These are phyloP conservation scores for Plasmodium falciparum DNA, from an alignment of 169 alveolate genomes.

Conservation along the genomic window DNA sequence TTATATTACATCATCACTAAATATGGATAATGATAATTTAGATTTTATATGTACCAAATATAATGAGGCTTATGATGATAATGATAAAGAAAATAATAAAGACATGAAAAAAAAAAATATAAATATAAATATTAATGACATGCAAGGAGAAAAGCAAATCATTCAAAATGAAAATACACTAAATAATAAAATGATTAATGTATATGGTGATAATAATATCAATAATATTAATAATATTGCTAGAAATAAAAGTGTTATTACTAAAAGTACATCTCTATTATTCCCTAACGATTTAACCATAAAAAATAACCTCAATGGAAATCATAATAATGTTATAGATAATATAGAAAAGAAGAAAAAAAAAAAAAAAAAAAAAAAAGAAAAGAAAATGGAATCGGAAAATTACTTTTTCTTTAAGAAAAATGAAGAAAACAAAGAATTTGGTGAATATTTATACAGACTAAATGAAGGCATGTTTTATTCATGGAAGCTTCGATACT, in stretches of 20 bases:
- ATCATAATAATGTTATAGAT: background rate
- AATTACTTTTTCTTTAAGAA: constrained; percentile 20
- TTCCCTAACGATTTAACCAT: background rate
- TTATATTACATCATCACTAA: background rate
- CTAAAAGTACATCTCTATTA: background rate
- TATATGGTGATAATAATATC: too few relatives aligned
- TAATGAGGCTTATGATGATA: background rate
- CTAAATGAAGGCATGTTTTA: constrained; percentile 35
- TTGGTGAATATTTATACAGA: constrained; percentile 16
- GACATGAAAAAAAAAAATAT: background rate
- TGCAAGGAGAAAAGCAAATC: background rate
- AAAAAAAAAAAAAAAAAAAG: background rate
- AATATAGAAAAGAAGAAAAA: background rate
- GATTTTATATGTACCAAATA: background rate
- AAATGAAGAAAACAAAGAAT: constrained; percentile 8
- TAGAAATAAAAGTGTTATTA: background rate
- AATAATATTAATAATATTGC: too few relatives aligned
- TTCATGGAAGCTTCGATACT: constrained; percentile 26
- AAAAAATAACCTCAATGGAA: background rate
- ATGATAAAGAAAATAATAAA: background rate
- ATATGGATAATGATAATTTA: background rate
- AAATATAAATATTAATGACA: background rate
- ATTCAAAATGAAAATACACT: background rate
- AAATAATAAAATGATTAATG: too few relatives aligned
- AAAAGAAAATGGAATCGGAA: background rate